Evolutionary conservation across 257 asterid species (phyloP).

Genomic region (Perilla frutescens): DNA sequence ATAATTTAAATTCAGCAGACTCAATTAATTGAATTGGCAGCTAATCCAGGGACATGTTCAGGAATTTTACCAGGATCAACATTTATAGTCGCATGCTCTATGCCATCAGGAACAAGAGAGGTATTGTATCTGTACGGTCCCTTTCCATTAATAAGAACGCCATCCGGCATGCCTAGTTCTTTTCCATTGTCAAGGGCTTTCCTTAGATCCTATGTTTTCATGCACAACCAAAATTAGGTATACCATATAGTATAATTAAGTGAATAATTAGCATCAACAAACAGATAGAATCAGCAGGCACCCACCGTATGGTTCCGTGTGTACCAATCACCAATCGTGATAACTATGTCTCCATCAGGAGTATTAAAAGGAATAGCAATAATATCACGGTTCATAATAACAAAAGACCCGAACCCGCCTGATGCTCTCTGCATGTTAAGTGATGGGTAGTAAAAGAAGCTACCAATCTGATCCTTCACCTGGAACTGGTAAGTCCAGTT

Average conservation of each 20-base stretch:
- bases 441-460: slow-evolving; percentile 89
- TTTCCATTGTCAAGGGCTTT: slow-evolving; percentile 69
- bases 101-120: slow-evolving; percentile 86
- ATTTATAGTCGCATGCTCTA: slow-evolving; percentile 71
- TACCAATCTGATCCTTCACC: slow-evolving; percentile 97
- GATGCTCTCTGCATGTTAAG: slow-evolving; percentile 88
- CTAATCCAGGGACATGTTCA: slow-evolving; percentile 6
- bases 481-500: slow-evolving; percentile 97
- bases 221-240: not conserved
- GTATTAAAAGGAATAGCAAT: slow-evolving; percentile 71
- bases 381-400: slow-evolving; percentile 64
- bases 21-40: not conserved
- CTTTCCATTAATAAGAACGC: slow-evolving; percentile 94
- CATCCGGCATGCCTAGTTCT: slow-evolving; percentile 89
- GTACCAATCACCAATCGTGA: slow-evolving; percentile 96
- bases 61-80: slow-evolving; percentile 79
- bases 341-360: slow-evolving; percentile 86
- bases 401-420: slow-evolving; percentile 87
- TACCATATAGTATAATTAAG: not conserved
- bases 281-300: slow-evolving; percentile 19
- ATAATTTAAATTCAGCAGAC: not conserved
- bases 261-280: slow-evolving; percentile 22
- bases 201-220: slow-evolving; percentile 63
- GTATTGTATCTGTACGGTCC: slow-evolving; percentile 90
- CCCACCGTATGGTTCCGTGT: slow-evolving; percentile 73